Evolutionary conservation across 768 basidiomycete genomes (phyloP), one percentile per base, ranked within the genome.

Genomic region (Podaxis sp.): DNA sequence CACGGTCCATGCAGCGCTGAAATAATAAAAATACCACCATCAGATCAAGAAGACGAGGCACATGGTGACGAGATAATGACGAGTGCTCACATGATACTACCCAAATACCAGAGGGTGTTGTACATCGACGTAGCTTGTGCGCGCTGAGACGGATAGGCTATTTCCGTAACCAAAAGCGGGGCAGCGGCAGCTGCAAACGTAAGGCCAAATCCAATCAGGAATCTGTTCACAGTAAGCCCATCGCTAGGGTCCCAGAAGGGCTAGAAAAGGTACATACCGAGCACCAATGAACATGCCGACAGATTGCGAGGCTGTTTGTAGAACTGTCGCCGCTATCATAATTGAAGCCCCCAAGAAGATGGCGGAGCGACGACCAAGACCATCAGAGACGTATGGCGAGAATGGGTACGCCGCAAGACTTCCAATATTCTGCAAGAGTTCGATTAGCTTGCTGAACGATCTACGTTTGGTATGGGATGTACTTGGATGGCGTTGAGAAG

Each of bases 141-240:
- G 56, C 90, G 88, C 69, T 93, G 88, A 24, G 82, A 78, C 3
- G 90, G 90, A 72, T 87, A 91, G 1, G 90, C 81, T 12, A 92
- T 73, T 74, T 92, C 91, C 36, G 89, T 87, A 58, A 91, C 85
- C 65, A 92, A 71, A 69, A 91, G 78, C 3, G 90, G 90, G n/a
- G 90, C 88, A 37, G 88, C 83, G 64, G 85, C 84, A n/a, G 82
- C 81, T 36, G 86, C 85, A 63, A 87, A 87, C 2, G 85, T 86
- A 15, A 88, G 73, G 41, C 87, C 87, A 70, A 88, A 87, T 0
- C 87, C 87, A 58, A 88, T 84, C 63, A 86, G 68, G 73, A 87
- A 85, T 60, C 83, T 82, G 13, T 8, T 15, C 36, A 28, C 40
- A 52, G 10, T 7, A 60, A 58, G 13, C 56, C 61, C 28, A 10